phyloP scores from a whole-genome alignment of 2,329 filamentous ascomycete species.

The Aspergillus bombycis region DNA sequence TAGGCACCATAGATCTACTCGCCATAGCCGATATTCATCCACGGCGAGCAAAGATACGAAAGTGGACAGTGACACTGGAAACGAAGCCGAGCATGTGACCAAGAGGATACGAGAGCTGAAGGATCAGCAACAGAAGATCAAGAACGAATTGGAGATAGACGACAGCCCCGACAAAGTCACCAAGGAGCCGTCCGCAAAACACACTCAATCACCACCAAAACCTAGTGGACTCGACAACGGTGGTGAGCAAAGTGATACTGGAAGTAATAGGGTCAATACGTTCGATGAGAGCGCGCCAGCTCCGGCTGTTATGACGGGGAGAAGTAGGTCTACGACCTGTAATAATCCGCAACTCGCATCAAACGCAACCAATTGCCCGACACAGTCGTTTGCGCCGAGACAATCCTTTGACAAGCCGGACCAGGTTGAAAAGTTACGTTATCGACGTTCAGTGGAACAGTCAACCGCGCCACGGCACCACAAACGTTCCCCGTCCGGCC shows the following conservation, averaged over 20 bases:
- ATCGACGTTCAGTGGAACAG: conserved; percentile 34
- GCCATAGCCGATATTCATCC: conserved; percentile 44
- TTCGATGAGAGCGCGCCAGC: conserved; percentile 68
- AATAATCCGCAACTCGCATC: conserved; percentile 31
- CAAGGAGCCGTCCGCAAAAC: conserved; percentile 18
- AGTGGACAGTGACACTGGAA: conserved; percentile 42
- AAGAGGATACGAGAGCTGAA: conserved; percentile 61
- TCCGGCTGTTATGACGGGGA: conserved; percentile 67
- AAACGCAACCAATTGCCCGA: conserved; percentile 31
- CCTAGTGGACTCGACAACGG: conserved; percentile 4
- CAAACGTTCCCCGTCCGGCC: conserved; percentile 43
- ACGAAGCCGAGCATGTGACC: conserved; percentile 59
- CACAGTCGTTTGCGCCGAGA: conserved; percentile 27
- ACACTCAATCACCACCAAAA: conserved; percentile 18
- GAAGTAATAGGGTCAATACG: conserved; percentile 6
- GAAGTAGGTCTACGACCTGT: conserved; percentile 42
- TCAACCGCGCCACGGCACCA: conserved; percentile 33
- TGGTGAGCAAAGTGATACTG: not conserved
- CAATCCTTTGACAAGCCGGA: conserved; percentile 37
- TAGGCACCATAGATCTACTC: conserved; percentile 57
- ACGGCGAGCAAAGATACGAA: conserved; percentile 44
- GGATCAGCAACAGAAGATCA: conserved; percentile 59
- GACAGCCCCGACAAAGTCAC: conserved; percentile 33
- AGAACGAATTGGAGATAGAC: conserved; percentile 50
- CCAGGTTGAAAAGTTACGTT: conserved; percentile 27